These are phyloP conservation scores for Mycena olivaceomarginata DNA, from an alignment of 768 basidiomycete species.

Conservation along the genomic window DNA sequence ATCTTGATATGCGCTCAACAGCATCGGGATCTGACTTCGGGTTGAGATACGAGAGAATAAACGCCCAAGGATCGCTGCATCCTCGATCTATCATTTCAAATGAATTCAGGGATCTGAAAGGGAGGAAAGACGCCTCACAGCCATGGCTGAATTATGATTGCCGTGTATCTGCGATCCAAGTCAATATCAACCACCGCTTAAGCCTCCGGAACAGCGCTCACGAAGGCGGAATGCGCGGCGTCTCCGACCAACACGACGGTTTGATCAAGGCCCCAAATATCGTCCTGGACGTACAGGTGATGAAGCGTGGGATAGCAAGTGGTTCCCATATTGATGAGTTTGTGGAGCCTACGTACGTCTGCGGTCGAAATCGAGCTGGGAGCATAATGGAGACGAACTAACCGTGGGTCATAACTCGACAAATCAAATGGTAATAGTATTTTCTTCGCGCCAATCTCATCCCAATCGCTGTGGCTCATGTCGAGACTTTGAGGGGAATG, in stretches of 20 bases:
- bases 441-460: background rate
- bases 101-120: conserved; percentile 42
- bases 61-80: conserved; percentile 59
- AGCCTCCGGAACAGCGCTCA: conserved; percentile 30
- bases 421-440: conserved; percentile 24
- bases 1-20: conserved; percentile 67
- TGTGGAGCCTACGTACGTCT: conserved; percentile 7
- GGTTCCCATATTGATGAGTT: conserved; percentile 25
- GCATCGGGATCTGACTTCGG: conserved; percentile 58
- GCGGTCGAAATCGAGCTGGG: background rate
- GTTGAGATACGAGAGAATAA: conserved; percentile 67
- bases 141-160: conserved; percentile 65
- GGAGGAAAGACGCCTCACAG: conserved; percentile 45
- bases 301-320: conserved; percentile 30
- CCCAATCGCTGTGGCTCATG: background rate
- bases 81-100: conserved; percentile 52
- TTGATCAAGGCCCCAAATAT: conserved; percentile 57
- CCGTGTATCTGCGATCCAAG: conserved; percentile 55
- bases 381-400: background rate
- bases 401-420: conserved; percentile 33
- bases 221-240: conserved; percentile 64
- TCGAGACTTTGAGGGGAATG: conserved; percentile 6
- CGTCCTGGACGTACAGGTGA: conserved; percentile 36
- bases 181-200: background rate
- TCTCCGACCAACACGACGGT: conserved; percentile 61